Percentiles rank a stretch among this genome's conserved stretches.
phyloP scores from a whole-genome alignment of 345 rosid species.

The Acer yangbiense region DNA sequence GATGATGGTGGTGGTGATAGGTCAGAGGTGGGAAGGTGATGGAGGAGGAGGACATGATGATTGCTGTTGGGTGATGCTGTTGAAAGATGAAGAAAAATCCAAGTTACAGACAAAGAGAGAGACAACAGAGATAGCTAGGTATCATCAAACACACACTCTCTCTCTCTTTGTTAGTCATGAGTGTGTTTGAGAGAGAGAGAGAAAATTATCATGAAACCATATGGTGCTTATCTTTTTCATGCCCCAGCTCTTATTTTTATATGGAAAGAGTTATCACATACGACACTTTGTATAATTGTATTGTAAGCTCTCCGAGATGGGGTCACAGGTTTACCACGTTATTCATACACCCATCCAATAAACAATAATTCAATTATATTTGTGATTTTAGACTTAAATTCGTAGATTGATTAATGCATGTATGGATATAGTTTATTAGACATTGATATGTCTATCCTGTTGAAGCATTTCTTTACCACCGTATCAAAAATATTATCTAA shows the following conservation, averaged over 20 bases:
- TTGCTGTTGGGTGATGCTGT: conserved; percentile 37
- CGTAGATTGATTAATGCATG: no score
- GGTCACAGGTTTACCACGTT: no score
- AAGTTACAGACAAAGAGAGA: conserved; percentile 22
- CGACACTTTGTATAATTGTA: not conserved
- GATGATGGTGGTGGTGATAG: conserved; percentile 43
- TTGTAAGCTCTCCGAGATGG: no score
- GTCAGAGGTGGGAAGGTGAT: conserved; percentile 38
- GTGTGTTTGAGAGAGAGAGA: conserved; percentile 1
- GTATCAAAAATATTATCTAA: no score
- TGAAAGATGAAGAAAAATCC: conserved; percentile 40
- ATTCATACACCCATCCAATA: no score
- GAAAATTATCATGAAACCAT: conserved; percentile 39
- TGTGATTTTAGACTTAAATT: no score
- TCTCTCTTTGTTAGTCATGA: conserved; percentile 10
- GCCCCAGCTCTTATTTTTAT: conserved; percentile 21
- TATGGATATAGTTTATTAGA: no score
- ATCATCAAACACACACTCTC: conserved; percentile 12
- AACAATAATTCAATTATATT: no score
- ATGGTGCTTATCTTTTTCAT: conserved; percentile 34
- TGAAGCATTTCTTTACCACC: no score
- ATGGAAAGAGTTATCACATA: conserved; percentile 6
- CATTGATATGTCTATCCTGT: no score
- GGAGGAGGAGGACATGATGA: conserved; percentile 53
- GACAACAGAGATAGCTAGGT: not conserved